Conservation (phyloP, 108 stramenopile genomes). For the Skeletonema grethae region DNA sequence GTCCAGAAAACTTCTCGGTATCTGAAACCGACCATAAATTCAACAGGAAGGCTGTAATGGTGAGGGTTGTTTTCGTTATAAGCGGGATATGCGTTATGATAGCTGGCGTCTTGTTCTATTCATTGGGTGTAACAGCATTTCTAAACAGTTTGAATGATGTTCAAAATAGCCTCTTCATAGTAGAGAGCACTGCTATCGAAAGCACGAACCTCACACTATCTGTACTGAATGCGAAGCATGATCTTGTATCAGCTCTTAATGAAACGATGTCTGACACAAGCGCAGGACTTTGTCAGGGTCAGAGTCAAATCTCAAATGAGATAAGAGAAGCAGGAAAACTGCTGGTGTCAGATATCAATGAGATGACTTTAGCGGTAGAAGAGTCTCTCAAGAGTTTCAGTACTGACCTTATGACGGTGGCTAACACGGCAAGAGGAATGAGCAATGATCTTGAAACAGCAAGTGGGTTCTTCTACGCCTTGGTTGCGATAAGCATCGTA, state of each 20-base stretch:
- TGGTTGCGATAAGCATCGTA: conserved; percentile 37
- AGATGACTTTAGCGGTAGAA: conserved; percentile 13
- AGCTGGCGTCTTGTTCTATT: conserved; percentile 16
- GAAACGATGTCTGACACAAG: conserved; percentile 5
- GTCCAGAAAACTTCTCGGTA: neutral
- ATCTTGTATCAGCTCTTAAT: conserved; percentile 1
- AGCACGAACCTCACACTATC: conserved; percentile 18
- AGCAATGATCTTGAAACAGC: conserved; percentile 11
- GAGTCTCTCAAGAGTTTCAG: conserved; percentile 14
- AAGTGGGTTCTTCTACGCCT: conserved; percentile 26
- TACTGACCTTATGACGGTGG: conserved; percentile 20
- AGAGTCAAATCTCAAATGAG: neutral
- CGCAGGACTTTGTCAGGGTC: neutral
- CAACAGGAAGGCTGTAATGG: conserved; percentile 5
- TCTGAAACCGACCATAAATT: conserved; percentile 4
- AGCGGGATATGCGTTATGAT: conserved; percentile 8
- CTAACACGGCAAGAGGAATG: conserved; percentile 19
- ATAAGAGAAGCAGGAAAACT: neutral
- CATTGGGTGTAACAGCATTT: conserved; percentile 18
- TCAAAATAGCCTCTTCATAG: conserved; percentile 6
- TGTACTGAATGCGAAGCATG: conserved; percentile 4
- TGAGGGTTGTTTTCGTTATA: conserved; percentile 13
- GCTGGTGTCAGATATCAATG: neutral
- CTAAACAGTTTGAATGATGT: neutral
- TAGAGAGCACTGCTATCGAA: conserved; percentile 14